Percentiles rank a stretch among this genome's conserved stretches.
phyloP scores from a whole-genome alignment of 2,329 filamentous ascomycete genomes.

The Talaromyces sp. region DNA sequence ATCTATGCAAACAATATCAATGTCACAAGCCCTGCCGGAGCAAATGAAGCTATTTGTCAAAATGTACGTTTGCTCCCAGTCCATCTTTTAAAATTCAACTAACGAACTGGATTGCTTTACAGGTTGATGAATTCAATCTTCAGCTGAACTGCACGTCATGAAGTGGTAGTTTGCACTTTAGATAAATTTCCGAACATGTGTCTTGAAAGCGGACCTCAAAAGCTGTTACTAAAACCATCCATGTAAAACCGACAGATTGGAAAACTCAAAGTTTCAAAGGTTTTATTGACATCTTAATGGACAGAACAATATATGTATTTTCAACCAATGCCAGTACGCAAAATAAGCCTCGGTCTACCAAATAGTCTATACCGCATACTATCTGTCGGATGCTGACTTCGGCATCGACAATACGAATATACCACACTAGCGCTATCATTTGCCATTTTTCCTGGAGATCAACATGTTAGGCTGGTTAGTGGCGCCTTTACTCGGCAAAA shows the following conservation, averaged over 20 bases:
- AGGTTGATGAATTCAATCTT: slow-evolving; percentile 30
- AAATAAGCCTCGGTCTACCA: not conserved
- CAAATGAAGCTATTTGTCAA: slow-evolving; percentile 40
- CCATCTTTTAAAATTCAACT: not conserved
- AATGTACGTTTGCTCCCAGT: slow-evolving; percentile 30
- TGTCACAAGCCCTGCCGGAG: slow-evolving; percentile 46
- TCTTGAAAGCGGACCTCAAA: not conserved
- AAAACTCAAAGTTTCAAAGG: not conserved
- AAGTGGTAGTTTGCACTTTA: not conserved
- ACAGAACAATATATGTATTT: not conserved
- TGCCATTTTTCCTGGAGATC: not conserved
- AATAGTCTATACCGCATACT: not conserved
- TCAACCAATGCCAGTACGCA: not conserved
- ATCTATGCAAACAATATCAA: slow-evolving; percentile 47
- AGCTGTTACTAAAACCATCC: not conserved
- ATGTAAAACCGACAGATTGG: not conserved
- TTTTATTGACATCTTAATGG: not conserved
- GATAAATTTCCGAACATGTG: not conserved
- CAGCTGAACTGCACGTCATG: slow-evolving; percentile 30
- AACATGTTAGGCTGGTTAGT: not conserved
- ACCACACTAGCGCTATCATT: not conserved
- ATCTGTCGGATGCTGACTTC: not conserved
- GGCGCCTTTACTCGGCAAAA: not conserved
- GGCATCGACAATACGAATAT: not conserved
- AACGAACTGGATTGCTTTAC: not conserved